Conservation (phyloP, 768 basidiomycete genomes). For the Amanita exitialis region DNA sequence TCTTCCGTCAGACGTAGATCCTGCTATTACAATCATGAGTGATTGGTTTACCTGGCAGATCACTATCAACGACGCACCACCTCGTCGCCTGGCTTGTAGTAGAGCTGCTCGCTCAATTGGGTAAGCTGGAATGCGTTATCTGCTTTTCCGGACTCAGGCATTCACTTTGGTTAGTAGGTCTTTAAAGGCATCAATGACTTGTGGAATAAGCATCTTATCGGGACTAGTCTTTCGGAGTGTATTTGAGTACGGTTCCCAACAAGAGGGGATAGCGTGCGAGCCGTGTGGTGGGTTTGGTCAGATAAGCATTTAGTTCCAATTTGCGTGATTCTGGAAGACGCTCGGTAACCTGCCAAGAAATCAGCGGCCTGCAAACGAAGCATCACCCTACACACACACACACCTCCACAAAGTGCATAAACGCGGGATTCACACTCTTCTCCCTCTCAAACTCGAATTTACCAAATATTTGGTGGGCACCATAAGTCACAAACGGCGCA, state of each 20-base stretch:
- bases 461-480: slow-evolving; percentile 93
- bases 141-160: slow-evolving; percentile 84
- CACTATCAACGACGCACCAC: slow-evolving; percentile 45
- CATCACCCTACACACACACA: slow-evolving; percentile 30
- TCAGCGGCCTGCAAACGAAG: background rate
- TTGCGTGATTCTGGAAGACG: slow-evolving; percentile 92
- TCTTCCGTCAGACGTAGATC: slow-evolving; percentile 83
- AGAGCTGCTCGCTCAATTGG: slow-evolving; percentile 86
- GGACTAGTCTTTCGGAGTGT: slow-evolving; percentile 85
- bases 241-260: slow-evolving; percentile 84
- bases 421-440: slow-evolving; percentile 85
- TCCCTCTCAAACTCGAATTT: slow-evolving; percentile 99
- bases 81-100: slow-evolving; percentile 83
- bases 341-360: slow-evolving; percentile 61
- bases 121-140: slow-evolving; percentile 95
- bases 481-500: slow-evolving; percentile 89
- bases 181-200: slow-evolving; percentile 67
- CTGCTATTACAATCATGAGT: slow-evolving; percentile 25
- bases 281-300: slow-evolving; percentile 97
- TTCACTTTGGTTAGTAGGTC: slow-evolving; percentile 87
- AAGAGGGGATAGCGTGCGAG: slow-evolving; percentile 94
- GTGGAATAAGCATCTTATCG: slow-evolving; percentile 69
- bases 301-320: slow-evolving; percentile 92
- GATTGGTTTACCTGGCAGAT: background rate
- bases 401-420: slow-evolving; percentile 94